Evolutionary conservation across 2,329 filamentous ascomycete genomes (phyloP), one percentile per base, ranked within the genome.

Genomic region (Alternaria ventricosa): DNA sequence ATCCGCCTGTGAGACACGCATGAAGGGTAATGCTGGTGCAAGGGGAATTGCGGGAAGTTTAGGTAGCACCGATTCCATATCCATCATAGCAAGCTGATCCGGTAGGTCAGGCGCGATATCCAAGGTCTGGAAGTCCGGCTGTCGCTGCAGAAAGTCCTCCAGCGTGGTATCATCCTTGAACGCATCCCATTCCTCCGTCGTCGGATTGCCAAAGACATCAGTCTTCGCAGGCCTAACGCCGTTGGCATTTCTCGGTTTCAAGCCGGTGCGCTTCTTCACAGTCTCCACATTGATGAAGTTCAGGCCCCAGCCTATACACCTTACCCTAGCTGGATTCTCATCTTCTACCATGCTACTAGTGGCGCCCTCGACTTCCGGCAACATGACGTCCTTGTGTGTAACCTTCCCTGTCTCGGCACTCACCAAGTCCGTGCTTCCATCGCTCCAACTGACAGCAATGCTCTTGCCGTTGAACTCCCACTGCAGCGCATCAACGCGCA

Each of bases 391-490:
- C 72, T 91, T 88, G 77, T 96, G 91, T 20, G 94, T 89, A 12
- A 91, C 88, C 80, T 95, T 97, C 78, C 89, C 92, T 71, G 89
- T 94, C 78, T 96, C 93, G 22, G 93, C 82, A 64, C 91, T 92
- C 77, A 95, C 87, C 36, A 97, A 82, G 61, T 93, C 89, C 20
- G 96, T 88, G 7, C 87, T 87, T 27, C 92, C 92, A 82, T 97
- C 93, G 70, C 88, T 93, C 89, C 93, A 97, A 49, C 89, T 93
- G 13, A 96, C 88, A 13, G 93, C 93, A 58, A 97, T 86, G 45
- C 93, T 89, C 66, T 92, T 90, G 9, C 91, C 83, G 61, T 84
- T 83, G 36, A 80, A 81, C 64, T 84, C 83, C 84, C 84, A 85
- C 41, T 78, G 74, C 44, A 84, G 67, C 43, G 75, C 74, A 36